A percentile compares a stretch with the other conserved stretches of the same genome.
These are phyloP conservation scores for Starmerella apis DNA, from an alignment of 805 yeast species.

Conservation along the genomic window DNA sequence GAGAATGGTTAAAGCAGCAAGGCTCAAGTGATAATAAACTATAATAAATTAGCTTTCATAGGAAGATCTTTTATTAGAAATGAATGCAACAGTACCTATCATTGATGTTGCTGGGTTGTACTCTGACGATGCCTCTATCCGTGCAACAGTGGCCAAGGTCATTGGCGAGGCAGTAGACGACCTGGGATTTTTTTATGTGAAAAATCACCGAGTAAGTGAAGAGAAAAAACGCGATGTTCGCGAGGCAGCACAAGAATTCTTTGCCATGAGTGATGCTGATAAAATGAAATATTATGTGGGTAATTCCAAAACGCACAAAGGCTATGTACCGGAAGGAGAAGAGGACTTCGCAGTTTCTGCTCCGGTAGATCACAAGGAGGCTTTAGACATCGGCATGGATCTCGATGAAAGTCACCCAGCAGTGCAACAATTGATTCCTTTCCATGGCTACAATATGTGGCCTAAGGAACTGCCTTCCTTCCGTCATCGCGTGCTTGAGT, in stretches of 20 bases:
- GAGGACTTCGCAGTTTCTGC: slow-evolving; percentile 5
- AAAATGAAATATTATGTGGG: slow-evolving; percentile 36
- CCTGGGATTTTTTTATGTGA: slow-evolving; percentile 46
- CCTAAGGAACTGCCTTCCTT: slow-evolving; percentile 42
- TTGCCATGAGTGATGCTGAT: slow-evolving; percentile 39
- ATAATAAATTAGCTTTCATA: not conserved
- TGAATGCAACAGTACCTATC: slow-evolving; percentile 6
- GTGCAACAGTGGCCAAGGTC: slow-evolving; percentile 17
- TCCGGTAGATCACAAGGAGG: slow-evolving; percentile 50
- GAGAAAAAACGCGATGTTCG: slow-evolving; percentile 31
- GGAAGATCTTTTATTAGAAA: too few species aligned
- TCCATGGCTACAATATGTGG: slow-evolving; percentile 52
- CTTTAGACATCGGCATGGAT: slow-evolving; percentile 43
- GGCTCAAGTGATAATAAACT: not conserved
- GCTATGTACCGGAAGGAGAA: slow-evolving; percentile 19
- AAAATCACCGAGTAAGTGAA: slow-evolving; percentile 31
- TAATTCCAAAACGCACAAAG: slow-evolving; percentile 44
- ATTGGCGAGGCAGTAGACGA: slow-evolving; percentile 41
- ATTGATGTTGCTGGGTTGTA: slow-evolving; percentile 14
- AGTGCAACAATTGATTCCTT: slow-evolving; percentile 29
- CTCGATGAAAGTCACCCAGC: slow-evolving; percentile 28
- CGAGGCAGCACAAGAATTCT: slow-evolving; percentile 35
- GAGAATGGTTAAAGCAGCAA: not conserved
- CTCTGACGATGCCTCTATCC: slow-evolving; percentile 9
- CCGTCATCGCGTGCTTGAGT: slow-evolving; percentile 35